Base-by-base conservation (phyloP, 257 asterid genomes). In the Voacanga thouarsii region DNA sequence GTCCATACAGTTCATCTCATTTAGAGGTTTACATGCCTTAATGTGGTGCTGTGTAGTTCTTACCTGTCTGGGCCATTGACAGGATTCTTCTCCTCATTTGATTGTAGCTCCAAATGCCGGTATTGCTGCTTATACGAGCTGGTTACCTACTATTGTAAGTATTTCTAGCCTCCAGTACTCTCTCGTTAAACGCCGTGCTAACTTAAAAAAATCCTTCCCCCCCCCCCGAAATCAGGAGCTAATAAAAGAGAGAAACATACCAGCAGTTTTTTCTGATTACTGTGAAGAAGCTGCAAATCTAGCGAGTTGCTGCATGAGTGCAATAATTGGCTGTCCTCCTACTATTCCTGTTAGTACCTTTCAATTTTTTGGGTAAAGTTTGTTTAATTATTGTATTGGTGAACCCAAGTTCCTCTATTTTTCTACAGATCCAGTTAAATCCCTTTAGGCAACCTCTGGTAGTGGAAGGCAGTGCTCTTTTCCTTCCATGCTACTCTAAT, bases 361-460 rank as follows among this genome's bases (percentile, higher is more conserved):
- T 76, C 75, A 53, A 50, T 51, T 60, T 41, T 8, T 68, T 41
- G 33, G n/a, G 1, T 68, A 41, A 18, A 68, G 30, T 68, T 68
- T 68, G 33, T 41, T 2, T 2, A 18, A 21, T 68, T 3, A 12
- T 10, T 59, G 21, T 45, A 43, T 61, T 69, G 23, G 68, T 63
- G 41, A 63, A 33, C 66, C 49, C 51, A 69, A 64, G 56, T 59
- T 43, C 70, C 41, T 74, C 63, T 21, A 21, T 28, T 70, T 55
- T 75, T 75, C 3, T 77, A 86, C 88, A 94, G 97, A 82, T 95
- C 80, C 97, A 91, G 89, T 56, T 93, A 47, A 93, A 93, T 83
- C 98, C 99, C 44, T 95, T 95, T 88, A 91, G 99, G 83, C 98
- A 93, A 82, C 99, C 99, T 78, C 83, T 88, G 79, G 86, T 83